Base-by-base conservation (phyloP, 768 basidiomycete genomes). In the Rhodosporidiobolus sp. region DNA sequence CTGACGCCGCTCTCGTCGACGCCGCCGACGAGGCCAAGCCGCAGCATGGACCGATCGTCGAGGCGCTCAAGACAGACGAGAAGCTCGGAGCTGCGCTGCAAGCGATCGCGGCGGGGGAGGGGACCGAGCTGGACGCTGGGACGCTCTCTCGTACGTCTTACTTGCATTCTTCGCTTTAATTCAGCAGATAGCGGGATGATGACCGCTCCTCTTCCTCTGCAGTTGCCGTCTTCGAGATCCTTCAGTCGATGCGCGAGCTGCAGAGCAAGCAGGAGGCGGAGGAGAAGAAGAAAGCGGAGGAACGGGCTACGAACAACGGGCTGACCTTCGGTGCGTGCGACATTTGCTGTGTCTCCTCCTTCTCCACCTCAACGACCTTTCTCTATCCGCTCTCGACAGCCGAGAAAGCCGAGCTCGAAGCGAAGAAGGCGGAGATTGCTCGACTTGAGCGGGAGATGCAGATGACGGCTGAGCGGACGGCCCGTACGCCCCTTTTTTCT, bases 211-310 rank as follows among this genome's bases (percentile, higher is more conserved):
- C 49, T 9, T 3, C 1, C 3, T 3, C 35, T 17, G 11, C 35
- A 70, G 69, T 65, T 16, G 69, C 69, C 28, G 63, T 70, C 32
- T 60, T 70, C 35, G 73, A 74, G 52, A 74, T 70, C 35, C 69
- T 70, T 1, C 46, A 67, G 28, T 57, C 55, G 3, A 57, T 64
- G 69, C 60, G 62, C 19, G 68, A 74, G 10, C 34, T 74, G 7
- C 19, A 28, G 11, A 34, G 22, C 19, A 63, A 67, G 49, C 73
- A 67, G 58, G 62, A n/a, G 4, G 65, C 52, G 5, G 49, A 67
- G 35, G 69, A 70, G 32, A 24, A 26, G 30, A 52, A n/a, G 20
- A 32, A 48, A 32, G 26, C 49, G 34, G 61, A 64, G 9, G 62
- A 63, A 34, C 26, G n/a, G 20, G 52, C 57, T 6, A 20, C 30